Base-by-base conservation (phyloP, 1,284 basidiomycete genomes). In the Cryptococcus sp. region DNA sequence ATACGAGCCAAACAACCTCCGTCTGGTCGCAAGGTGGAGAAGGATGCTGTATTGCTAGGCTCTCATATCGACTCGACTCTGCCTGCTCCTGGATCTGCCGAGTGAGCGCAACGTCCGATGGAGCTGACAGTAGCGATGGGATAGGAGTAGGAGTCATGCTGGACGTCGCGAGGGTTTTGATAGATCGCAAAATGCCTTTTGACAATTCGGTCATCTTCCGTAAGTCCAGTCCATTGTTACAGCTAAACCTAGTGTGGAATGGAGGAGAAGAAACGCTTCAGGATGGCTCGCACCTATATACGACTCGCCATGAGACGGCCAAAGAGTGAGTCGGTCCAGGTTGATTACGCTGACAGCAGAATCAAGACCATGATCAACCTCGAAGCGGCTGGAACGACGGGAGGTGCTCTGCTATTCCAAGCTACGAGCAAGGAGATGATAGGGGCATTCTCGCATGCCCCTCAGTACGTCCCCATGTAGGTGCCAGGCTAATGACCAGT, bases 371-470 rank as follows among this genome's bases (percentile, higher is more conserved):
- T 43, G 18, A 83, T 97, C 68, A 97, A 98, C 64, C 79, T 98
- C 11, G 94, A 97, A 79, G 89, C 91, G 37, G 92, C 90, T 34
- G 94, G 94, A 0, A 84, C 85, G 0, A 85, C 82, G 5, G 93
- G 94, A 0, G 86, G 84, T 21, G 90, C 93, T 62, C 76, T 97
- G 7, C 79, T 97, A 12, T 98, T 98, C 78, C 94, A 98, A 75
- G 94, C 94, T 0, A 97, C 90, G 0, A 91, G 87, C 12, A 81
- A 86, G 55, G 83, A 92, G 66, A 95, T 98, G 90, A 87, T 97
- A 18, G 79, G 86, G 52, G 92, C 90, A 0, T 97, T 94, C 65
- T 81, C 85, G 0, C 79, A 84, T 58, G 87, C 89, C 0, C 91
- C 92, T 4, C 76, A 84, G 83, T 82, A 53, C 31, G 38, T 42